Conservation (phyloP, 2,329 filamentous ascomycete species). For the Saccharata proteae region DNA sequence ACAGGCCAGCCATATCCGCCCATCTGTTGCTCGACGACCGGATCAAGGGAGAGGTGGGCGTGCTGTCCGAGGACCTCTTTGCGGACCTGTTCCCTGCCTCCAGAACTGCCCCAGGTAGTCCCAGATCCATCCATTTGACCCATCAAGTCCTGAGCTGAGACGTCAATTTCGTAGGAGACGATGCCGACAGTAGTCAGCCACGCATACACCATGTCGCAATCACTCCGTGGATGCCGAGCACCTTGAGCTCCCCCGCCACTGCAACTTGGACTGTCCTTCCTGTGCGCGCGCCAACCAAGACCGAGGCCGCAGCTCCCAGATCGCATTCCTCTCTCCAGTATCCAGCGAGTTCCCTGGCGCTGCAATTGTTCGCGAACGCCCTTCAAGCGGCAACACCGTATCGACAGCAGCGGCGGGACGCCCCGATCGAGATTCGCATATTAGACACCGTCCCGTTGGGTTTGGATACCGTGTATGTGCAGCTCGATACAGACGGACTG, state of each 20-base stretch:
- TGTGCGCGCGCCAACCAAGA: conserved; percentile 38
- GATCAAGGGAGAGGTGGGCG: conserved; percentile 72
- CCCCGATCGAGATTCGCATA: conserved; percentile 71
- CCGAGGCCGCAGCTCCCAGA: conserved; percentile 30
- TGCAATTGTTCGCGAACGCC: conserved; percentile 67
- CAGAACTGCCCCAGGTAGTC: conserved; percentile 13
- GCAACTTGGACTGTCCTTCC: conserved; percentile 78
- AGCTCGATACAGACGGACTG: conserved; percentile 67
- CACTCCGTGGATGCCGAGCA: conserved; percentile 56
- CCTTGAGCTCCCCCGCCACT: conserved; percentile 39
- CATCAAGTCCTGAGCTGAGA: not conserved
- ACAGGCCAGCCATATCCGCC: conserved; percentile 67
- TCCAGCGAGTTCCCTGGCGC: conserved; percentile 55
- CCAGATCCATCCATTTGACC: not conserved
- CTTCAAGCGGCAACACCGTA: conserved; percentile 65
- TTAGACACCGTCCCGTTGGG: conserved; percentile 69
- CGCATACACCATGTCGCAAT: conserved; percentile 53
- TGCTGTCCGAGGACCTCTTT: conserved; percentile 78
- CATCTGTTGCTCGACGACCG: conserved; percentile 75
- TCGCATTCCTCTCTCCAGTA: conserved; percentile 67
- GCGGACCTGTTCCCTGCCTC: conserved; percentile 58
- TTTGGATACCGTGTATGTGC: conserved; percentile 78
- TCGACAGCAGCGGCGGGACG: conserved; percentile 60
- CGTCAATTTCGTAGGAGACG: not conserved
- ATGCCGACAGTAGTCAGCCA: not conserved